Base-by-base conservation (phyloP, 2,329 filamentous ascomycete species). In the Rutstroemia sp. region DNA sequence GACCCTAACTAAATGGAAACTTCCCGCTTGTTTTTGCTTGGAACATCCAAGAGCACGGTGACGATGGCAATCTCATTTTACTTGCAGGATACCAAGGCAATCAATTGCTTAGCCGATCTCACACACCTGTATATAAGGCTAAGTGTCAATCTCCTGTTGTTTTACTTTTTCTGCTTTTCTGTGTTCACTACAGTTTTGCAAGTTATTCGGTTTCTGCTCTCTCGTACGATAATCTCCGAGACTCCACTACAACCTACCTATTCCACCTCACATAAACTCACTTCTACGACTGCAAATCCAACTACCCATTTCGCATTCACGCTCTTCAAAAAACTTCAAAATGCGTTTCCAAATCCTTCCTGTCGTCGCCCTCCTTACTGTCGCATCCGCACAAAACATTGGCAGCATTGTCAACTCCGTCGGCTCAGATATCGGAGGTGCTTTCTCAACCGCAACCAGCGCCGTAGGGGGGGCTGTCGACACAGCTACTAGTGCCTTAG, bases 311-410 rank as follows among this genome's bases (percentile, higher is more conserved):
- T 21, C 18, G 10, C 18, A 44, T 21, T 21, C 9, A 44, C 9
- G 9, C 41, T 10, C 19, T 44, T 21, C 41, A 2, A 42, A 44
- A 3, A 12, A 27, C 18, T 6, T 56, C 48, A 42, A 27, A 23
- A 56, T 56, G 54, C 54, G 49, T 52, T 46, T 47, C 34, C 49
- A 56, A 56, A 14, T 52, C 34, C 49, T 56, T 19, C 54, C 49
- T 19, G 21, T 47, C 14, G 27, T 56, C 42, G 49, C 34, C 16
- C 54, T 56, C 49, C 23, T 56, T 16, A 45, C 49, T 16, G 9
- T 52, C 23, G 44, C 39, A 18, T 44, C 18, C 4, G 45, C 48
- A 5, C 45, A 48, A n/a, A 12, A 46, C 39, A 6, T 47, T 2
- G 54, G 49, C 5, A 41, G 34, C n/a, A 9, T 52, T n/a, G 18